Percentiles rank a stretch among this genome's conserved stretches.
phyloP scores from a whole-genome alignment of 768 basidiomycete genomes.

The Lactarius sp. region DNA sequence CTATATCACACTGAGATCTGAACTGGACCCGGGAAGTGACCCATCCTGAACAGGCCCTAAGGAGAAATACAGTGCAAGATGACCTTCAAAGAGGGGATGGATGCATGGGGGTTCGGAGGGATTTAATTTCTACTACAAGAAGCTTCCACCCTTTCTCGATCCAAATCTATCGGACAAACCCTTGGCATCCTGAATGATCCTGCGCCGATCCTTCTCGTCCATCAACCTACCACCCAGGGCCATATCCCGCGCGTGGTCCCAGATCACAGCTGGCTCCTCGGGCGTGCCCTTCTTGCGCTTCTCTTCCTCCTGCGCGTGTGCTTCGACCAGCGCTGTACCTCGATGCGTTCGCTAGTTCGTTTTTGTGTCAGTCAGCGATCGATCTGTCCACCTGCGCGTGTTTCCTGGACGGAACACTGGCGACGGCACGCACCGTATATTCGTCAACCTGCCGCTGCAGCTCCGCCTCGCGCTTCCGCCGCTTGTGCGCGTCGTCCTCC shows the following conservation, averaged over 20 bases:
- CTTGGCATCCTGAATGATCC: constrained; percentile 75
- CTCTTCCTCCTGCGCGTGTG: constrained; percentile 42
- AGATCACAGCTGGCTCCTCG: constrained; percentile 62
- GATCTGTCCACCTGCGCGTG: too few species aligned
- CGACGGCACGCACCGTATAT: constrained; percentile 56
- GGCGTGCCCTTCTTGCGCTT: constrained; percentile 40
- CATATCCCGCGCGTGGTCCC: constrained; percentile 95
- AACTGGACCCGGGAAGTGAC: too few species aligned
- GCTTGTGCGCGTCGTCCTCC: constrained; percentile 46
- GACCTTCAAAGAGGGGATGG: too few species aligned
- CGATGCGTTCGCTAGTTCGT: constrained; percentile 29
- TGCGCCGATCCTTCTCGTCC: constrained; percentile 78
- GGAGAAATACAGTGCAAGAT: too few species aligned
- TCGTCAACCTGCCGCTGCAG: constrained; percentile 71
- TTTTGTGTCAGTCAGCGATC: background rate
- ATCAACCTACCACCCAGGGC: constrained; percentile 78
- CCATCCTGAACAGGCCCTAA: too few species aligned
- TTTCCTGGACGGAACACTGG: background rate
- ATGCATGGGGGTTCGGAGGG: background rate
- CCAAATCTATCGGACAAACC: constrained; percentile 84
- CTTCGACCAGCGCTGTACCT: constrained; percentile 30
- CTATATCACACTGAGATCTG: too few species aligned
- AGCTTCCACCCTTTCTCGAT: constrained; percentile 61
- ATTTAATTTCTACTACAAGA: constrained; percentile 36
- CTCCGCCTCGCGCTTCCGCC: constrained; percentile 60